Evolutionary conservation across 768 basidiomycete species (phyloP), one percentile per base, ranked within the genome.

Genomic region (Pisolithus tinctorius): DNA sequence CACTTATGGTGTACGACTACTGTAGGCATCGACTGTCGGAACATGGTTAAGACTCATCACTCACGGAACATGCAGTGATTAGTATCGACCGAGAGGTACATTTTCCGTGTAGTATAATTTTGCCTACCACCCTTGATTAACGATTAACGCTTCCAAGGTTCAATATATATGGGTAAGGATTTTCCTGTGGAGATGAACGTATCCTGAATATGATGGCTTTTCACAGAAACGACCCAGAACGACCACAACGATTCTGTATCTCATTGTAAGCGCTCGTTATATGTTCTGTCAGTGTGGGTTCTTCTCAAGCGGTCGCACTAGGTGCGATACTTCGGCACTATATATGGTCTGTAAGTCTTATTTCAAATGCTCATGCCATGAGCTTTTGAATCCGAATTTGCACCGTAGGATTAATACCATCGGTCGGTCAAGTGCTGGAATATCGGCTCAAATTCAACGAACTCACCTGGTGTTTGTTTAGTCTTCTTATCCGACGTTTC

Each of bases 1-100:
- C 30, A 4, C 29, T 51, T 23, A 46, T 51, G 37, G 37, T 46
- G 17, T 51, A 51, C 40, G 50, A 47, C 26, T 45, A 51, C 29
- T 6, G 50, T 51, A 30, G 17, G 50, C 30, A 23, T n/a, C 17
- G 3, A 30, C 9, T 25, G 40, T 13, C 17, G n/a, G 17, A 13
- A 4, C 14, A 45, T 14, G 8, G 43, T 3, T 13, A 40, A 29
- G 2, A 10, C 14, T 7, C 2, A 8, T 36, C 25, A 25, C 37
- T 45, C 13, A 47, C 37, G 14, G 34, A 20, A 23, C 23, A 25
- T 25, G 6, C 44, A 51, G 50, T 51, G 20, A 34, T 51, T 23
- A 46, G 31, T 38, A 45, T 46, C n/a, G 50, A 51, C 29, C 50
- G 46, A 47, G 50, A 51, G 44, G 50, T 51, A 45, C 13, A 4